Conservation (phyloP, 1,284 basidiomycete genomes). For the Fomitopsis pinicola region DNA sequence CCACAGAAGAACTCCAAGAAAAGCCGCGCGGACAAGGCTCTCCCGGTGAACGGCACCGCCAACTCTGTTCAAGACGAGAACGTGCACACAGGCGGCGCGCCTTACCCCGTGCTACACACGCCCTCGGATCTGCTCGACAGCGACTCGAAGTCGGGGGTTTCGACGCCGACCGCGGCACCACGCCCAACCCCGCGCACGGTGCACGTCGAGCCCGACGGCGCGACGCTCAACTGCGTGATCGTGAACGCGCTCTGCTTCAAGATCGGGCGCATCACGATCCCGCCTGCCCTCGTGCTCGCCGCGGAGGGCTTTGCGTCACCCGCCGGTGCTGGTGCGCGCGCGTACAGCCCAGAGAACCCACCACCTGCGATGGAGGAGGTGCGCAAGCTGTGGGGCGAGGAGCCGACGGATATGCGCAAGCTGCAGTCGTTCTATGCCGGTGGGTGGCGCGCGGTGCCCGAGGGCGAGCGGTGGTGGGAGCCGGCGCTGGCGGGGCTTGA, state of each 20-base stretch:
- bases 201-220: slow-evolving; percentile 46
- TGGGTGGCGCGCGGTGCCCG: slow-evolving; percentile 55
- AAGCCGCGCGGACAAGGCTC: not conserved
- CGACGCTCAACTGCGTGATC: slow-evolving; percentile 62
- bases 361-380: slow-evolving; percentile 51
- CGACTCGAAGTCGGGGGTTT: slow-evolving; percentile 13
- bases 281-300: slow-evolving; percentile 58
- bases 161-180: slow-evolving; percentile 1
- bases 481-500: slow-evolving; percentile 49
- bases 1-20: slow-evolving; percentile 35
- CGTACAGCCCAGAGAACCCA: slow-evolving; percentile 41
- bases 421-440: slow-evolving; percentile 44
- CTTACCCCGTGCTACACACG: slow-evolving; percentile 23
- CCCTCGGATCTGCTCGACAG: slow-evolving; percentile 20
- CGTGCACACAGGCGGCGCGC: slow-evolving; percentile 19
- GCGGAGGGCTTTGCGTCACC: slow-evolving; percentile 43
- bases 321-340: not conserved
- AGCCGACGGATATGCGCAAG: slow-evolving; percentile 31
- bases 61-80: not conserved
- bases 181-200: slow-evolving; percentile 21
- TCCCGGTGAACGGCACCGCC: slow-evolving; percentile 1
- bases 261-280: slow-evolving; percentile 70
- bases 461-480: slow-evolving; percentile 62
- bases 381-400: slow-evolving; percentile 31
- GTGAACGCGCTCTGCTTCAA: slow-evolving; percentile 75